A percentile compares a stretch with the other conserved stretches of the same genome.
These are phyloP conservation scores for Glonium stellatum DNA, from an alignment of 495 filamentous ascomycete genomes.

Conservation along the genomic window DNA sequence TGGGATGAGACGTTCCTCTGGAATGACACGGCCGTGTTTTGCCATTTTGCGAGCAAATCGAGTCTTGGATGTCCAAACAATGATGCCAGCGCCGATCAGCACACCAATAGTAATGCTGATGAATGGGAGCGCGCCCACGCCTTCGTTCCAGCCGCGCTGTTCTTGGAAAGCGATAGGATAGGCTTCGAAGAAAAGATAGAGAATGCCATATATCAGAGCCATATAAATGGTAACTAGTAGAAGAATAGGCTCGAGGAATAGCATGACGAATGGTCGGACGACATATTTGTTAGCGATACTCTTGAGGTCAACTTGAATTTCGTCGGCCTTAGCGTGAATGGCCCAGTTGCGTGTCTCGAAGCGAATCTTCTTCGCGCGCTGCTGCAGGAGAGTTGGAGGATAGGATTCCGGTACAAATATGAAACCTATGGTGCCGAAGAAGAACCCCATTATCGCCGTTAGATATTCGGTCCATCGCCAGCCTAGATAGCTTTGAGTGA, in stretches of 20 bases:
- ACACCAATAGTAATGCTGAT: conserved; percentile 15
- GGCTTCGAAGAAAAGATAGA: conserved; percentile 36
- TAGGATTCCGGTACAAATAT: conserved; percentile 56
- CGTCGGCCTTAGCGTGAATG: conserved; percentile 52
- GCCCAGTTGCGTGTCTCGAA: conserved; percentile 54
- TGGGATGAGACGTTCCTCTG: conserved; percentile 33
- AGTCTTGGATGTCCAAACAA: conserved; percentile 16
- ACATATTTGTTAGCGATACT: conserved; percentile 48
- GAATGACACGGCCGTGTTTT: conserved; percentile 24
- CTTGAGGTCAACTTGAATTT: conserved; percentile 41
- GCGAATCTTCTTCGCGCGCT: conserved; percentile 49
- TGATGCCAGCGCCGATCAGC: conserved; percentile 14
- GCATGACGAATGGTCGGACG: conserved; percentile 54
- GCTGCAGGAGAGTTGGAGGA: conserved; percentile 47
- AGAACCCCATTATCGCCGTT: conserved; percentile 49
- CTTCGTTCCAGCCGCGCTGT: conserved; percentile 29
- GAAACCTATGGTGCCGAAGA: conserved; percentile 40
- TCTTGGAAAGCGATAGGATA: conserved; percentile 34
- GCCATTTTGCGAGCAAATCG: conserved; percentile 16
- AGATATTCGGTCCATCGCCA: conserved; percentile 52
- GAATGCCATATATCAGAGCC: conserved; percentile 34
- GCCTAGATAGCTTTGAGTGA: conserved; percentile 31
- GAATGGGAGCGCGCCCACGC: conserved; percentile 34
- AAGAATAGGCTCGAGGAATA: conserved; percentile 55
- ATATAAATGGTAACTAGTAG: conserved; percentile 43